Percentiles rank a stretch among this genome's conserved stretches.
phyloP scores from a whole-genome alignment of 2,329 filamentous ascomycete genomes.

The Nannizziopsis barbatae region DNA sequence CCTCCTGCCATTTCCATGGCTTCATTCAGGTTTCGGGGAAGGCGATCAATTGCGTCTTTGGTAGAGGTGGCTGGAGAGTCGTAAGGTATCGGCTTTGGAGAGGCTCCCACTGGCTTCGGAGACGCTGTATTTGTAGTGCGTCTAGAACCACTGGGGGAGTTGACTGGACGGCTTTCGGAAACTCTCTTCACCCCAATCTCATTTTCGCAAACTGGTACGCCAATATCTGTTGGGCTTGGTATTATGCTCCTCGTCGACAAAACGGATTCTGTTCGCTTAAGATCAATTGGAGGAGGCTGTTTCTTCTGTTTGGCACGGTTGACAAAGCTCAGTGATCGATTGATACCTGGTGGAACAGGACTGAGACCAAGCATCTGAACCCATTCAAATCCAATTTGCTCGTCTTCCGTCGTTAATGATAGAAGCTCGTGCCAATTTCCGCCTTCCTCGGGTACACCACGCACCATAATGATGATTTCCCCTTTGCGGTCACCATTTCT shows the following conservation, averaged over 20 bases:
- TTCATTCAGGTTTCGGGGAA: conserved; percentile 16
- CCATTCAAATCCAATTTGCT: conserved; percentile 75
- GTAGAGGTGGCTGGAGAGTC: conserved; percentile 2
- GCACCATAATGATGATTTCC: conserved; percentile 77
- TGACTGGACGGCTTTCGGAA: neutral
- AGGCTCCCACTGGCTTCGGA: neutral
- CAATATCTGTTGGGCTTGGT: conserved; percentile 44
- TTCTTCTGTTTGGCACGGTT: conserved; percentile 31
- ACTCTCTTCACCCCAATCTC: neutral
- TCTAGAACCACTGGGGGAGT: neutral
- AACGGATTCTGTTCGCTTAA: conserved; percentile 5
- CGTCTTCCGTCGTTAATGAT: conserved; percentile 62
- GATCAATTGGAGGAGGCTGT: conserved; percentile 13
- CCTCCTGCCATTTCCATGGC: conserved; percentile 21
- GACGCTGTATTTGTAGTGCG: neutral
- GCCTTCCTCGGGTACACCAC: conserved; percentile 51
- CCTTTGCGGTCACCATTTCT: conserved; percentile 60
- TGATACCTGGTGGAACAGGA: conserved; percentile 51
- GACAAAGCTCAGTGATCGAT: conserved; percentile 44
- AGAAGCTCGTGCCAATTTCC: conserved; percentile 75
- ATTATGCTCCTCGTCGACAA: conserved; percentile 18
- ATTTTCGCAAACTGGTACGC: conserved; percentile 50
- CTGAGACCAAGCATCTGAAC: conserved; percentile 64
- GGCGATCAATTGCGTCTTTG: neutral
- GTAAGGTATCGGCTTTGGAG: neutral